Base-by-base conservation (phyloP, 148 eudicot species). In the Polygonum maritimum region DNA sequence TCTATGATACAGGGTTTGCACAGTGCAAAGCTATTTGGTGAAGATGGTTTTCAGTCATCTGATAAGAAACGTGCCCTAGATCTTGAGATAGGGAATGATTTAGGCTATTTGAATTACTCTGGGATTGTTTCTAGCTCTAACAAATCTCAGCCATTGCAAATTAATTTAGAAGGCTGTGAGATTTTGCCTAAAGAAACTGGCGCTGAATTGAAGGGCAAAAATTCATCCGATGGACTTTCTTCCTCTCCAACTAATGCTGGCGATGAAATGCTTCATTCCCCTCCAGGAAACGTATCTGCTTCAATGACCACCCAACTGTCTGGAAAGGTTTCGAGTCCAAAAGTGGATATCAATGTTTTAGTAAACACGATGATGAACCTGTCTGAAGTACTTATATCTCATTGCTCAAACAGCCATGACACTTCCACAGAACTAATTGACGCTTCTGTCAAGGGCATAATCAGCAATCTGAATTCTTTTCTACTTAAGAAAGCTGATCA, bases 401-500 rank as follows among this genome's bases (percentile, higher is more conserved):
- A 85, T 69, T 83, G 81, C 57, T 77, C 84, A 51, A 79, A 80
- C 76, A 81, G 82, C 80, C 76, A 75, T 76, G 84, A 76, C 72
- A 77, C 74, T 63, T 63, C 88, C 22, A 78, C 76, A 33, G 83
- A 83, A 57, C 84, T 85, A 39, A 84, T 84, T 38, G 74, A 70
- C 48, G 79, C 74, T 31, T 69, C 84, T 70, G 78, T 95, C 41
- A 80, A 84, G 73, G 82, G 82, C 31, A 82, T 79, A 48, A 86
- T 90, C 26, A 76, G 71, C 83, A 95, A 95, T 84, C 87, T 95
- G 79, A 82, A 82, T 60, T 77, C 86, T 58, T 88, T 90, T 78
- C 19, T 85, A 73, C 74, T 76, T n/a, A 78, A 80, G 80, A 85
- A 75, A 76, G 44, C 80, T 44, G 74, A 49, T n/a, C 75, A 71